phyloP scores from a whole-genome alignment of 257 asterid species.

The Capsicum baccatum region DNA sequence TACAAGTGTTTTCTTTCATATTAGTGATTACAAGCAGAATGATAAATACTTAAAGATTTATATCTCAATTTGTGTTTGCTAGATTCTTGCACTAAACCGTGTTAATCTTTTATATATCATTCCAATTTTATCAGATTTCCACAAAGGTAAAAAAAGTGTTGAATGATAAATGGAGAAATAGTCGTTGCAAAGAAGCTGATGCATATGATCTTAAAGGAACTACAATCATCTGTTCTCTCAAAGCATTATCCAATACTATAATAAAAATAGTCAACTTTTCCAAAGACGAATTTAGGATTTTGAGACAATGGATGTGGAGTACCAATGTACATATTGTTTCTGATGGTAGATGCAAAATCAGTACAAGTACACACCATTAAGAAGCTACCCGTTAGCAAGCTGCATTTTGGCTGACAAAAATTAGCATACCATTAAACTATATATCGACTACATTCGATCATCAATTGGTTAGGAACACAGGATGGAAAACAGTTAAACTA shows the following conservation, averaged over 20 bases:
- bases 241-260: not conserved
- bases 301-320: not conserved
- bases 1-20: not conserved
- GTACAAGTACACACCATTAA: not conserved
- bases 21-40: not conserved
- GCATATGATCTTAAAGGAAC: not conserved
- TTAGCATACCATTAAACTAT: not conserved
- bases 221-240: not conserved
- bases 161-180: not conserved
- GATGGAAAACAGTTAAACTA: not conserved
- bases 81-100: not conserved
- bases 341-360: not conserved
- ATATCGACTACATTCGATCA: slow-evolving; percentile 17
- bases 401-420: not conserved
- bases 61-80: not conserved
- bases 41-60: not conserved
- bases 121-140: not conserved
- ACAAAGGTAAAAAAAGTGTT: not conserved
- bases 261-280: not conserved
- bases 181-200: not conserved
- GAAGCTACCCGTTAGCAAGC: not conserved
- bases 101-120: not conserved
- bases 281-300: not conserved
- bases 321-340: not conserved
- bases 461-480: not conserved